Evolutionary conservation across 148 eudicot species (phyloP).

Genomic region (Rhododendron ovatum): DNA sequence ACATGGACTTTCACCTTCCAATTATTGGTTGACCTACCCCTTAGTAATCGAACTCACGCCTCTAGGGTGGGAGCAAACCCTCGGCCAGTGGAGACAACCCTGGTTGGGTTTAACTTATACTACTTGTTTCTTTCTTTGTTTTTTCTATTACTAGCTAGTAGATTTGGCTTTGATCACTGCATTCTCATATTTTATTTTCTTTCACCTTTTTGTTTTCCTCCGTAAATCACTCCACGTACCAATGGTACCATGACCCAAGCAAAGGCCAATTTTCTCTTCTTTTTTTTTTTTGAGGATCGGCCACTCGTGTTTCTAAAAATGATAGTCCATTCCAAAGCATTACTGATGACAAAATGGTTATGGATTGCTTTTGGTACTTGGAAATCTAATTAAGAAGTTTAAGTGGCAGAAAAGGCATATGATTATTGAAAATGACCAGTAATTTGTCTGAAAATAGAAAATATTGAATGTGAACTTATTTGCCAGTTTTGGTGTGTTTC

Average conservation of each 20-base stretch:
- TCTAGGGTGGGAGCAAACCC: too few relatives aligned
- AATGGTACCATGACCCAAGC: not conserved
- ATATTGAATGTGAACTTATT: not conserved
- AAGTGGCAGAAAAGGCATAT: not conserved
- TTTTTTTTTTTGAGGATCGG: not conserved
- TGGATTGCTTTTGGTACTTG: not conserved
- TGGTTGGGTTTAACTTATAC: not conserved
- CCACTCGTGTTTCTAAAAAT: not conserved
- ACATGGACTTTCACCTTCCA: too few relatives aligned
- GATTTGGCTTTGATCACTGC: not conserved
- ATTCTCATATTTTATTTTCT: not conserved
- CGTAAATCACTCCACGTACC: not conserved
- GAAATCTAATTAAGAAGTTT: not conserved
- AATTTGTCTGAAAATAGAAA: not conserved
- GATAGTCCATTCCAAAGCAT: not conserved
- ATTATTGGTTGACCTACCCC: too few relatives aligned
- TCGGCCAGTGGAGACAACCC: too few relatives aligned
- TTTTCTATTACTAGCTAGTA: not conserved
- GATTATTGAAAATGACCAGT: not conserved
- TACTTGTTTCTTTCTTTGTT: not conserved
- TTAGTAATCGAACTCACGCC: too few relatives aligned
- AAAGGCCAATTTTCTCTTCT: not conserved
- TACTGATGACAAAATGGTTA: not conserved
- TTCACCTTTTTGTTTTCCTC: not conserved
- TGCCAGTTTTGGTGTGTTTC: not conserved